Conservation (phyloP, 257 asterid genomes). For the Penstemon newberryi region DNA sequence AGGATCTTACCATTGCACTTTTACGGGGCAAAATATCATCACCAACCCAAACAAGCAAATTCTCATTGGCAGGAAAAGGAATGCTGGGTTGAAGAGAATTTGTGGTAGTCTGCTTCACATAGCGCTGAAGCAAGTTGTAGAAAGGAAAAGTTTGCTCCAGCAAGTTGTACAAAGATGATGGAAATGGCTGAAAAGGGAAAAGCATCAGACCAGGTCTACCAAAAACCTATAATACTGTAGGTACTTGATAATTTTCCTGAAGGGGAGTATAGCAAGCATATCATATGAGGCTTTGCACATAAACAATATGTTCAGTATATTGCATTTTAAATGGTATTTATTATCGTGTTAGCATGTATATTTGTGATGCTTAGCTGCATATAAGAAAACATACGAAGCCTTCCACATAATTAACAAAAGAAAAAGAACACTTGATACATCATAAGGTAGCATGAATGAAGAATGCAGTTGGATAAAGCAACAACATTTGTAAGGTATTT, state of each 20-base stretch:
- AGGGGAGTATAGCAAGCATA: background rate
- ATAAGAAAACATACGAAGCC: constrained; percentile 7
- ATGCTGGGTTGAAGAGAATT: constrained; percentile 45
- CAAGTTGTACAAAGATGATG: constrained; percentile 60
- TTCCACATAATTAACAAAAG: constrained; percentile 1
- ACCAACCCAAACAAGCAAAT: constrained; percentile 93
- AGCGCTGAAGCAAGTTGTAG: constrained; percentile 68
- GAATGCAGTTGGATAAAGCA: background rate
- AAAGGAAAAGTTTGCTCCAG: constrained; percentile 85
- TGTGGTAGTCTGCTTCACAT: constrained; percentile 32
- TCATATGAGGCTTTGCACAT: constrained; percentile 10
- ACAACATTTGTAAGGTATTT: background rate
- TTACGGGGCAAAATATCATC: constrained; percentile 86
- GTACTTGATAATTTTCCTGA: constrained; percentile 17
- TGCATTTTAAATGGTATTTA: background rate
- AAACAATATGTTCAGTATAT: background rate
- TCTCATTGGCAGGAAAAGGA: constrained; percentile 77
- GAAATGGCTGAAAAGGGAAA: constrained; percentile 65
- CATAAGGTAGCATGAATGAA: background rate
- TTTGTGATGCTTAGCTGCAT: background rate
- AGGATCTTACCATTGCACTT: constrained; percentile 67
- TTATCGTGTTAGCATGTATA: background rate
- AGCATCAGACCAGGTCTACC: constrained; percentile 22
- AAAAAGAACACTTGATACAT: background rate
- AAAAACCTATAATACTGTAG: constrained; percentile 12